Base-by-base conservation (phyloP, 257 asterid genomes). In the Solanum chiquidenum region DNA sequence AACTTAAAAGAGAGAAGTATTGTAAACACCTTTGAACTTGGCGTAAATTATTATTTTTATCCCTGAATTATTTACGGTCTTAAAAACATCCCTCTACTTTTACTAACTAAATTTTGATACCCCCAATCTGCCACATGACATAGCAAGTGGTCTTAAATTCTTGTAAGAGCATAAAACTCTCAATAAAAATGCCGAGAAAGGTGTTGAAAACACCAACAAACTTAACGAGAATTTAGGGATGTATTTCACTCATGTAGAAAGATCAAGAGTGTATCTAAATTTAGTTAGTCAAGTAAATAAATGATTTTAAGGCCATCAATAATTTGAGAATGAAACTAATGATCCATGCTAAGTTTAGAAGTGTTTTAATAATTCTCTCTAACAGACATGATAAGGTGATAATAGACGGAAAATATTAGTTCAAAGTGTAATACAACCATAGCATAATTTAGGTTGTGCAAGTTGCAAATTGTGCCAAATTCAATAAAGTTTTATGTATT, bases 1-100 rank as follows among this genome's bases (percentile, higher is more conserved):
- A 52, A 52, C 9, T 52, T 14, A 52, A 52, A 2, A 6, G 3
- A 16, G 9, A 5, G 9, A 16, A 52, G 4, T 18, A 18, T 18
- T 18, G 25, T 18, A 55, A 55, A 7, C n/a, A 55, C 64, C 0
- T 3, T 5, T 55, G 11, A 55, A 18, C 4, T 55, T 18, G n/a
- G 0, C 0, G 4, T 0, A 18, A 55, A 1, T 55, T 55, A 55
- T 7, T 55, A 20, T 18, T 55, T 55, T 18, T 0, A 3, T 55
- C 0, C 1, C 0, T 55, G 4, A 6, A 18, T 5, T 55, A 55
- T 55, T 55, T 18, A 55, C 11, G 4, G 2, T 0, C n/a, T 55
- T 18, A 18, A 55, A 55, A 55, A 55, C n/a, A 55, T 2, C 2
- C 2, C 0, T 55, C 11, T 55, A 18, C 62, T 42, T 42, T 42